Evolutionary conservation across 1,284 basidiomycete genomes (phyloP), one percentile per base, ranked within the genome.

Genomic region (Athelia sp.): DNA sequence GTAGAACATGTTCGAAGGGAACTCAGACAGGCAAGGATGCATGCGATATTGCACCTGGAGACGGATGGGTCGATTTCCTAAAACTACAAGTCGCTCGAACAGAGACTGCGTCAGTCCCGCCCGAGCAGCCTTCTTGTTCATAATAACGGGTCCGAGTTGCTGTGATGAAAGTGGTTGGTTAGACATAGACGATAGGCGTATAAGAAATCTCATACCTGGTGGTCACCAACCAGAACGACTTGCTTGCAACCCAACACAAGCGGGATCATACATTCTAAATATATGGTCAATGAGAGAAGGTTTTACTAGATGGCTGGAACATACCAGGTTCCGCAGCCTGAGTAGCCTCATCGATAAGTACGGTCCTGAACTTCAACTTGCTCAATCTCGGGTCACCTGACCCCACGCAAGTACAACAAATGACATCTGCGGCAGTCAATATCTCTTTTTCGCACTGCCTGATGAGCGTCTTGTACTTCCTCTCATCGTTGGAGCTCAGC

Each of bases 1-100:
- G 71, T 99, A 99, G 74, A 99, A 99, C 96, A 99, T 98, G 71
- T 99, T 99, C 54, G 93, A 97, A 1, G 97, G 96, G 74, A 99
- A 99, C 69, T 99, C 95, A 45, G 97, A 98, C 44, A 99, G 77
- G 68, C 96, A 98, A 14, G 97, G 97, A 66, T 99, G 97, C 97
- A 99, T 99, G 67, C 97, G 95, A 65, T 99, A 99, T 70, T 99
- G 97, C 42, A 99, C 97, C 72, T 99, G 94, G 31, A 99, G 81
- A 54, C 97, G 93, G 61, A 99, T 99, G 17, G 97, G 97, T 22
- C 93, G 83, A 68, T 99, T 99, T 44, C 90, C 88, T 49, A 99
- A 85, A 46, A 98, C 79, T 56, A 99, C 94, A 46, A 99, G 84
- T 34, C 97, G 89, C 68, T 99, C 97, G 62, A 99, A 99, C 21